Evolutionary conservation across 805 yeast species (phyloP), one percentile per base, ranked within the genome.

Genomic region (Cyberlindnera nakhonratchasimensis): DNA sequence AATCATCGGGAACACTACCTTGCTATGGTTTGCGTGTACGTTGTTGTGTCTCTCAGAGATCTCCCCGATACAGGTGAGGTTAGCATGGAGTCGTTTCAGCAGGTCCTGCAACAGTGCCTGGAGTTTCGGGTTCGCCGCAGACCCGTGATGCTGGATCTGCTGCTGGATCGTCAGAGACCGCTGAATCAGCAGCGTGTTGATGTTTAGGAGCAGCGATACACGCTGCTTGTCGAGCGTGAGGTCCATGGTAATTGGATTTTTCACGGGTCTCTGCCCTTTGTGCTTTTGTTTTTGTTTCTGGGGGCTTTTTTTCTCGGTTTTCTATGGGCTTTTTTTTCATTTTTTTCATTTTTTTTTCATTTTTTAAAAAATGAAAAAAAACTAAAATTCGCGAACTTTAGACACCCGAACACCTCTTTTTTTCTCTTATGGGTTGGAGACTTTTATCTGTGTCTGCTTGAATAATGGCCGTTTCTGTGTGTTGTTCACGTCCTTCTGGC

Each of bases 11-110:
- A 46, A 58, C n/a, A 55, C 46, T 2, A 43, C 31, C 28, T 51
- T 50, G 22, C 32, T 21, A 4, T 29, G 21, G 34, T 50, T 44
- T 1, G 40, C 37, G 2, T 32, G 29, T 3, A 45, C 36, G 9
- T 37, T 51, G 34, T 49, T 54, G 22, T 52, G 53, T 29, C 47
- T 56, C 22, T 58, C 62, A 7, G 54, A 47, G 1, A 58, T 37
- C 23, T 58, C 62, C 0, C 61, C 62, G 29, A 58, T 58, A 37
- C 62, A 58, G 2, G 61, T 55, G 7, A 58, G 36, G 29, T 58
- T 58, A 2, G 62, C 49, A 29, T 58, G 62, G 4, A 58, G 37
- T 39, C 62, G 46, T 25, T 58, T 58, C 20, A 58, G 16, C 2
- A 57, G 29, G 10, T 52, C 58, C 19, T 58, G 61, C 8, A 53